Conservation (phyloP, 371 early-diverging fungal genomes). For the Circinella umbellata region DNA sequence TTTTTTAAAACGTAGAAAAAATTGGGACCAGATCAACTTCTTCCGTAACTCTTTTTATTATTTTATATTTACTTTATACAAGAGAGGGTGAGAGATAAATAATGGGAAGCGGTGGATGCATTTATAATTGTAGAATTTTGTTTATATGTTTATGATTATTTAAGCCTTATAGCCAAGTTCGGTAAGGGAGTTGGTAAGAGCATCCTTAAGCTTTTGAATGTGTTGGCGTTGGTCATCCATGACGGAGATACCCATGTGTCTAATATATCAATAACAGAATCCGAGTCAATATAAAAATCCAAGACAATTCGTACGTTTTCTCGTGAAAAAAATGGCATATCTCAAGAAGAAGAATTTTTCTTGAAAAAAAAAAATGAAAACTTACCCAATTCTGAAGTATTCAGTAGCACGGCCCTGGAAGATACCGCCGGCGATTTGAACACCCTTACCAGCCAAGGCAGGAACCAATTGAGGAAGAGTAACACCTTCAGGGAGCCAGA, state of each 20-base stretch:
- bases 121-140: no score
- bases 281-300: no score
- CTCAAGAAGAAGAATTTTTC: no score
- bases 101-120: no score
- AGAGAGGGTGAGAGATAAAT: no score
- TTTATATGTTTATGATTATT: background rate
- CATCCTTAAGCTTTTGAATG: slow-evolving; percentile 75
- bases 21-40: background rate
- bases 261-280: slow-evolving; percentile 8
- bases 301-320: no score
- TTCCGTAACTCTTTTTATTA: background rate
- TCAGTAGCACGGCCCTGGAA: slow-evolving; percentile 82
- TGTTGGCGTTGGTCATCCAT: slow-evolving; percentile 75
- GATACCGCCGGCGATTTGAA: slow-evolving; percentile 95
- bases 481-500: slow-evolving; percentile 91
- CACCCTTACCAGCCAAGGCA: slow-evolving; percentile 75
- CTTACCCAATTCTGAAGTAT: slow-evolving; percentile 92
- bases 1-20: background rate
- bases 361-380: background rate
- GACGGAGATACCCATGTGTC: slow-evolving; percentile 93
- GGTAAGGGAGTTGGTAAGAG: slow-evolving; percentile 71
- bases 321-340: no score
- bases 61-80: background rate
- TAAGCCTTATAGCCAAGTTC: slow-evolving; percentile 59
- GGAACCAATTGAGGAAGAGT: slow-evolving; percentile 79